phyloP scores from a whole-genome alignment of 805 yeast genomes.

The Candida fluviatilis region DNA sequence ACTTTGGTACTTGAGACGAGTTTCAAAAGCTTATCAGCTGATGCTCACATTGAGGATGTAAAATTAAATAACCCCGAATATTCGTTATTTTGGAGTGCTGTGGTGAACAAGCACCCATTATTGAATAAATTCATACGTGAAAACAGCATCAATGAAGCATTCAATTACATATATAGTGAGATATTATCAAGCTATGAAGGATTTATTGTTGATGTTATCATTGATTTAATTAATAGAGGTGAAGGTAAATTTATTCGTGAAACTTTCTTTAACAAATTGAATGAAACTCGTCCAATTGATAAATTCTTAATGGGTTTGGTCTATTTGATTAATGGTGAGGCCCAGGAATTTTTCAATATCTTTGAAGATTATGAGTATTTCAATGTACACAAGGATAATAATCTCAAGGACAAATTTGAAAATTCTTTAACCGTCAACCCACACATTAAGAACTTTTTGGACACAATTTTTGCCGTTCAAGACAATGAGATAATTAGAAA shows the following conservation, averaged over 20 bases:
- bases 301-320: constrained; percentile 32
- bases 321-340: constrained; percentile 25
- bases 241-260: constrained; percentile 40
- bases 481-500: constrained; percentile 11
- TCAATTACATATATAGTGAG: constrained; percentile 20
- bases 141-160: constrained; percentile 20
- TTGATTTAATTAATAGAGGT: constrained; percentile 24
- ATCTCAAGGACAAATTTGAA: constrained; percentile 11
- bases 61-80: constrained; percentile 14
- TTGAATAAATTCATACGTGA: constrained; percentile 16
- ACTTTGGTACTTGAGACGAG: constrained; percentile 23
- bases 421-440: constrained; percentile 12
- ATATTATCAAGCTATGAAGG: constrained; percentile 19
- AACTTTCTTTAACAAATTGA: constrained; percentile 38
- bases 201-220: constrained; percentile 33
- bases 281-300: constrained; percentile 25
- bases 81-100: constrained; percentile 28
- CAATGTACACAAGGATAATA: constrained; percentile 7
- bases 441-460: constrained; percentile 18
- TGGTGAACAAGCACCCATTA: constrained; percentile 16
- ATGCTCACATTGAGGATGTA: constrained; percentile 12
- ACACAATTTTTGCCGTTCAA: constrained; percentile 14
- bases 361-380: constrained; percentile 22
- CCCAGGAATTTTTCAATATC: constrained; percentile 16
- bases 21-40: constrained; percentile 11